Base-by-base conservation (phyloP, 805 yeast genomes). In the Yarrowia porcina region DNA sequence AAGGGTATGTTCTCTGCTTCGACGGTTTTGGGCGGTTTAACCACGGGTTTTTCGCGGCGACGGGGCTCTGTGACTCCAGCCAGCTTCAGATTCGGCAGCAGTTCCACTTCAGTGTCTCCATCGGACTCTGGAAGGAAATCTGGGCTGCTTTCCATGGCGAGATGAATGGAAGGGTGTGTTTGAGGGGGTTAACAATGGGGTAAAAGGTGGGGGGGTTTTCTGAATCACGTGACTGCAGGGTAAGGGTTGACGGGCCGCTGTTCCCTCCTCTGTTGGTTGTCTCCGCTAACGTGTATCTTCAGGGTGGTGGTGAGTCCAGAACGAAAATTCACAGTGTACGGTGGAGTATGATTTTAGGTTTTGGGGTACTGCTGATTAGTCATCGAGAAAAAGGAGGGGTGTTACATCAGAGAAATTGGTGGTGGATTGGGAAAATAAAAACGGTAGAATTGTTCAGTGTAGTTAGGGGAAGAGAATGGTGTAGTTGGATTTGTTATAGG, bases 51-150 rank as follows among this genome's bases (percentile, higher is more conserved):
- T 35, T 52, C 44, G 23, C 59, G 59, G 3, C 44, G 59, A 4
- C 59, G 42, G 1, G 59, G 59, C 33, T 52, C 59, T 12, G 44
- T 36, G 25, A 52, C 59, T 6, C 59, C 44, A 9, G 59, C 44
- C 1, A 35, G 33, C 27, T 52, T 52, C 18, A 33, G 44, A 8
- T 30, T 38, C 4, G 38, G 52, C 52, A 38, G 28, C 50, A 56
- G 20, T 21, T 56, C 61, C 38, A 56, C 61, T 20, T 56, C 61
- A 0, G 61, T 41, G 61, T 41, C 61, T 9, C 61, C 52, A 21
- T 56, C 61, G 12, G 52, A 41, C 15, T 41, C 61, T n/a, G 61
- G 59, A 17, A 52, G 38, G 27, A 56, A 28, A 11, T 56, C 61
- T 6, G 38, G 54, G 10, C 27, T 15, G 13, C n/a, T 15, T 2